Evolutionary conservation across 257 asterid species (phyloP).

Genomic region (Plantago major): DNA sequence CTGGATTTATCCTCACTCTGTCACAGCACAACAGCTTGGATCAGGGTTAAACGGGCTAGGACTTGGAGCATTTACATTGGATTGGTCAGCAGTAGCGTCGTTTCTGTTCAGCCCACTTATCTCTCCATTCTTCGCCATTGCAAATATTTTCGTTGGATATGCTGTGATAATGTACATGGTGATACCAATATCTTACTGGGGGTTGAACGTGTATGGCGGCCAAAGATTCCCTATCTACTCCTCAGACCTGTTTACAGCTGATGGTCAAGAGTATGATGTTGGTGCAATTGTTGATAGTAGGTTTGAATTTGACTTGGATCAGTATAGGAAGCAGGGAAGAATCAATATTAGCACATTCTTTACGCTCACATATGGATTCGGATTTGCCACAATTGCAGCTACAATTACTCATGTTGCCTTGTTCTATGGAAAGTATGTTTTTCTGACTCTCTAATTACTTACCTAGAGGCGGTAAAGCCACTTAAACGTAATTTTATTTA

Average conservation of each 20-base stretch:
- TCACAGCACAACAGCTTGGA: slow-evolving; percentile 73
- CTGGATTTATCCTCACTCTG: slow-evolving; percentile 72
- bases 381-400: slow-evolving; percentile 79
- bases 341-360: slow-evolving; percentile 59
- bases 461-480: background rate
- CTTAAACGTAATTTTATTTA: too few relatives aligned
- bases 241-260: slow-evolving; percentile 42
- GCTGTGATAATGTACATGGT: slow-evolving; percentile 42
- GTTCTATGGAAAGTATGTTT: slow-evolving; percentile 64
- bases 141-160: slow-evolving; percentile 59
- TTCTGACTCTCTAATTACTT: background rate
- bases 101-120: slow-evolving; percentile 72
- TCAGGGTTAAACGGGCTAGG: slow-evolving; percentile 71
- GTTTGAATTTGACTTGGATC: slow-evolving; percentile 41
- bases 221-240: slow-evolving; percentile 58
- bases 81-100: slow-evolving; percentile 67
- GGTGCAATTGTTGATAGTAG: slow-evolving; percentile 36
- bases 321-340: slow-evolving; percentile 55
- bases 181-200: slow-evolving; percentile 70
- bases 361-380: slow-evolving; percentile 63
- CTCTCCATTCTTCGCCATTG: slow-evolving; percentile 75
- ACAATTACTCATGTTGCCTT: slow-evolving; percentile 60
- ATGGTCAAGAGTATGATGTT: slow-evolving; percentile 51
- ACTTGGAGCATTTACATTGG: slow-evolving; percentile 61
- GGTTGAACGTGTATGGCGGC: slow-evolving; percentile 55